These are phyloP conservation scores for Paraleonurus japonicus DNA, from an alignment of 257 asterid genomes.

Conservation along the genomic window DNA sequence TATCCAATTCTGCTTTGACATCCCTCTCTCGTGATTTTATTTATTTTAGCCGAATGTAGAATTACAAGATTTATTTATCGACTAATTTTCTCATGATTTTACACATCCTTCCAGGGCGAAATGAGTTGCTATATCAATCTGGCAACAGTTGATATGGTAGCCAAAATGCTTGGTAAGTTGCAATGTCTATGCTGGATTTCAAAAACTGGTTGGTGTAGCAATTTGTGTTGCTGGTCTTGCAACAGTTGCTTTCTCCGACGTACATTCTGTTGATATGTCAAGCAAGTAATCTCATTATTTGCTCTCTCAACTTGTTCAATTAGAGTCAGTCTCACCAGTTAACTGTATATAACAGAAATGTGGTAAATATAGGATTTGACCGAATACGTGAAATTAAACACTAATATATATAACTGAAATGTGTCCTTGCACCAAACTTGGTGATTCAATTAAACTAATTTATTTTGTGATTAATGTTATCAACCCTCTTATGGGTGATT, in stretches of 20 bases:
- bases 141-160: conserved; percentile 88
- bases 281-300: conserved; percentile 41
- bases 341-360: no score
- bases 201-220: conserved; percentile 62
- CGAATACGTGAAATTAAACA: no score
- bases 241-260: conserved; percentile 75
- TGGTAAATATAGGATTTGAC: no score
- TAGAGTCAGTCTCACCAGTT: no score
- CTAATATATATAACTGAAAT: no score
- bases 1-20: not conserved
- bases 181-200: conserved; percentile 27
- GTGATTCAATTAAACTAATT: conserved; percentile 6
- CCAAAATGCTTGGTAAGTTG: conserved; percentile 80
- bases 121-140: conserved; percentile 81
- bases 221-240: conserved; percentile 80
- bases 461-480: conserved; percentile 26
- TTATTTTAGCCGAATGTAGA: no score
- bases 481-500: conserved; percentile 43
- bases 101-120: conserved; percentile 52
- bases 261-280: conserved; percentile 71
- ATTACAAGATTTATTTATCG: no score
- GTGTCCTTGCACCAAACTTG: no score
- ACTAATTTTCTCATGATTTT: not conserved
- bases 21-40: no score
- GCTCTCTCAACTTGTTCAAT: not conserved